phyloP scores from a whole-genome alignment of 495 filamentous ascomycete genomes.

The Penicillium nucicola region DNA sequence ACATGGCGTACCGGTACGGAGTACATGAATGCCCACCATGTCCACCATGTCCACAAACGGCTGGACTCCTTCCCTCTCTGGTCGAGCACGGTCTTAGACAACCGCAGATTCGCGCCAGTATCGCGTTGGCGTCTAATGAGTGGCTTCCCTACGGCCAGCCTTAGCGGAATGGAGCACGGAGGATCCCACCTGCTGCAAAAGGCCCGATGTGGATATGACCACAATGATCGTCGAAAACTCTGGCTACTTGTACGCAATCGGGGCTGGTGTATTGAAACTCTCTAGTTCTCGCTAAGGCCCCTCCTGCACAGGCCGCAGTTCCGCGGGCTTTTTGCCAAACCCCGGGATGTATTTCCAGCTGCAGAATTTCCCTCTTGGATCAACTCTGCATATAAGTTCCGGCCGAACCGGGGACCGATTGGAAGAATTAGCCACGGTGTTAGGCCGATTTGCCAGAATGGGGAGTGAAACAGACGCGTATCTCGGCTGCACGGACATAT shows the following conservation, averaged over 20 bases:
- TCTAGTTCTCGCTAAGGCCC: neutral
- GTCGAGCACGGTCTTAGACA: neutral
- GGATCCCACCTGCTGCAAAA: slow-evolving; percentile 8
- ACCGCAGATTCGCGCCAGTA: slow-evolving; percentile 15
- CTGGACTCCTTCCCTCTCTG: neutral
- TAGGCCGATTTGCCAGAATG: slow-evolving; percentile 3
- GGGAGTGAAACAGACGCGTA: slow-evolving; percentile 43
- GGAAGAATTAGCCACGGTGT: neutral
- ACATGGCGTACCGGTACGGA: too few relatives aligned
- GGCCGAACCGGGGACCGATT: neutral
- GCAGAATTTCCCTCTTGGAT: neutral
- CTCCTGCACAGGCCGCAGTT: neutral
- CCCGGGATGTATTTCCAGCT: neutral
- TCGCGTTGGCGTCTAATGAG: slow-evolving; percentile 27
- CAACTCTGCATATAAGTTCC: neutral
- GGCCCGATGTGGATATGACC: slow-evolving; percentile 2
- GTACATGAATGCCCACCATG: neutral
- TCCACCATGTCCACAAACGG: neutral
- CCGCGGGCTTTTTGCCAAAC: neutral
- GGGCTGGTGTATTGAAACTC: neutral
- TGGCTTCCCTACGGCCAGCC: slow-evolving; percentile 4
- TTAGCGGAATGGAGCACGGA: slow-evolving; percentile 13
- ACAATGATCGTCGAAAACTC: slow-evolving; percentile 1
- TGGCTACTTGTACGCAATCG: slow-evolving; percentile 5
- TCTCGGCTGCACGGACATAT: slow-evolving; percentile 41